phyloP scores from a whole-genome alignment of 495 filamentous ascomycete species.

The Extremus antarcticus region DNA sequence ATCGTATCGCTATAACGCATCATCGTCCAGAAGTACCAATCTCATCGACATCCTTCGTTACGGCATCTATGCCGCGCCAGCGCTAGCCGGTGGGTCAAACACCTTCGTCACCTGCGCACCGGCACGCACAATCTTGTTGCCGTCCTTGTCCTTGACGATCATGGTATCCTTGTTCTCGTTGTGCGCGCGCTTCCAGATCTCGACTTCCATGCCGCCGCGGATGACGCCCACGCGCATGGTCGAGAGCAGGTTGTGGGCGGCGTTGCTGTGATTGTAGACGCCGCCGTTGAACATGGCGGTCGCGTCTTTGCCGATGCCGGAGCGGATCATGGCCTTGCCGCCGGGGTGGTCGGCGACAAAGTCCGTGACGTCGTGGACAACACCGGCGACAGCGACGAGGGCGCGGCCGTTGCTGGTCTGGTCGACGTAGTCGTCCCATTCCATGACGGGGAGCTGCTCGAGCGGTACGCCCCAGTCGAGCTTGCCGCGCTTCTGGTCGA shows the following conservation, averaged over 20 bases:
- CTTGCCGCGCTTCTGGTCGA: conserved; percentile 84
- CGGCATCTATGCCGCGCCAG: conserved; percentile 53
- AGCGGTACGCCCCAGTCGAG: conserved; percentile 95
- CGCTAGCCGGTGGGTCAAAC: conserved; percentile 54
- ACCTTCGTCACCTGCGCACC: conserved; percentile 86
- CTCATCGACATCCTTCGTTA: background rate
- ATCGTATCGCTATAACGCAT: background rate
- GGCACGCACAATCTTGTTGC: conserved; percentile 77
- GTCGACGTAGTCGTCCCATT: conserved; percentile 90
- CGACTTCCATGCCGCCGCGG: conserved; percentile 90
- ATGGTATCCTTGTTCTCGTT: conserved; percentile 78
- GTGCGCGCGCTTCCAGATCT: conserved; percentile 96
- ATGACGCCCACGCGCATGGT: conserved; percentile 96
- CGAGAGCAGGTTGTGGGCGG: conserved; percentile 90
- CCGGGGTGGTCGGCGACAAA: conserved; percentile 97
- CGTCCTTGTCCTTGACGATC: conserved; percentile 68
- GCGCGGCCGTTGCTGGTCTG: conserved; percentile 81
- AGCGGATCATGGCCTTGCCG: conserved; percentile 88
- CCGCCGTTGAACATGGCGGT: conserved; percentile 99
- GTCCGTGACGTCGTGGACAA: conserved; percentile 86
- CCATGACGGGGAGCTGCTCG: conserved; percentile 86
- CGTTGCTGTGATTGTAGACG: conserved; percentile 96
- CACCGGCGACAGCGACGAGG: conserved; percentile 80
- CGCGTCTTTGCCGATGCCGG: conserved; percentile 91
- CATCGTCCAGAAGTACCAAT: background rate